Base-by-base conservation (phyloP, 371 early-diverging fungal species). In the Lichtheimia ornata region DNA sequence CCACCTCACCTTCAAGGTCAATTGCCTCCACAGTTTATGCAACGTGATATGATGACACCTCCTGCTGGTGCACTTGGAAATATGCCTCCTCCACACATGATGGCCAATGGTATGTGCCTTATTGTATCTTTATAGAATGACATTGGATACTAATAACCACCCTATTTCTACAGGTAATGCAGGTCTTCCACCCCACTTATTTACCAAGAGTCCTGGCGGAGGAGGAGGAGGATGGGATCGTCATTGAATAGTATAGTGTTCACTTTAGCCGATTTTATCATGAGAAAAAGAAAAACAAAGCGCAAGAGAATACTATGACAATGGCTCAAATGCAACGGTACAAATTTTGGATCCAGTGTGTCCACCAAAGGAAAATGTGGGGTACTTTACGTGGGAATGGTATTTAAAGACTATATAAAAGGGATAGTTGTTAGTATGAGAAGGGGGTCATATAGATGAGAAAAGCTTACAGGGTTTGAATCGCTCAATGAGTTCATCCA, bases 321-420 rank as follows among this genome's bases (percentile, higher is more conserved):
- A 43, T n/a, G 70, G 68, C 25, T 73, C 79, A 70, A 95, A 92
- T 11, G 90, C 91, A 4, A 93, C 88, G 0, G 94, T 94, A 50
- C 87, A 87, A 43, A 94, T 91, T 22, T 85, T 92, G 64, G 94
- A 93, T 13, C 96, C 96, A 24, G 82, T 83, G 0, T 84, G 86
- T 5, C 96, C 96, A 58, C 96, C 95, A 81, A 96, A 96, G 58
- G 73, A 84, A 69, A 95, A 95, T 24, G 91, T 85, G 11, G 88
- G 88, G 69, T 95, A 90, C 71, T 88, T 85, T 59, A 94, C 83
- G 57, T 88, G 81, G 3, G 86, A 89, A 45, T 84, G 74, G 59
- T 84, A 88, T 30, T 72, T 78, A 63, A 94, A 88, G 20, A 83
- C 87, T 79, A 69, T 14, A 58, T n/a, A 42, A 50, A 45, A 50